phyloP scores from a whole-genome alignment of 768 basidiomycete species.

The Psilocybe tampanensis region DNA sequence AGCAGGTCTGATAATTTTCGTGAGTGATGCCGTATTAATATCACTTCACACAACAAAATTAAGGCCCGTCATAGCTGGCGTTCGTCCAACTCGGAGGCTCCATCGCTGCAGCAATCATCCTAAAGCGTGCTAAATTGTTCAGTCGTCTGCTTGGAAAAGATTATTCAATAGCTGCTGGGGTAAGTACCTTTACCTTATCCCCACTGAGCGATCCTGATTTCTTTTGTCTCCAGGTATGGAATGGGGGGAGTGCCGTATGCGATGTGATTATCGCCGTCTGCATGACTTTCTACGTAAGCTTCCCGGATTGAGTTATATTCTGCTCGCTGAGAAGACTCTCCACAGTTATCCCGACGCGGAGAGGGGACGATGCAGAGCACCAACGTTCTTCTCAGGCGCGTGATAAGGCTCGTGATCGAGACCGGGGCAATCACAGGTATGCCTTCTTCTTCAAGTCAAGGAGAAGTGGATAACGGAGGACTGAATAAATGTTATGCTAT shows the following conservation, averaged over 20 bases:
- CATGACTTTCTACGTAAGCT: conserved; percentile 22
- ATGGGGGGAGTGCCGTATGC: conserved; percentile 18
- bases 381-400: conserved; percentile 5
- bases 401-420: conserved; percentile 15
- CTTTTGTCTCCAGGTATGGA: conserved; percentile 18
- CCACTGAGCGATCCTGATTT: neutral
- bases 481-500: neutral
- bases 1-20: conserved; percentile 6
- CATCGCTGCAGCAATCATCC: conserved; percentile 7
- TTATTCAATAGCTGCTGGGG: conserved; percentile 8
- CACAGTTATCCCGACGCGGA: conserved; percentile 6
- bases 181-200: neutral
- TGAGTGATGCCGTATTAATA: neutral
- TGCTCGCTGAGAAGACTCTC: neutral
- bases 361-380: conserved; percentile 8
- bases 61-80: conserved; percentile 8
- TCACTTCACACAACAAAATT: neutral
- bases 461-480: neutral
- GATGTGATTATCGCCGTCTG: conserved; percentile 20
- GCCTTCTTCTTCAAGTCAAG: neutral
- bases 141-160: conserved; percentile 1
- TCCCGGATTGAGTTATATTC: neutral
- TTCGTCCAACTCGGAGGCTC: conserved; percentile 17
- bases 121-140: conserved; percentile 8
- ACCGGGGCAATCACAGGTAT: conserved; percentile 18